These are phyloP conservation scores for Fusarium sp. DNA, from an alignment of 2,329 filamentous ascomycete genomes.

Conservation along the genomic window DNA sequence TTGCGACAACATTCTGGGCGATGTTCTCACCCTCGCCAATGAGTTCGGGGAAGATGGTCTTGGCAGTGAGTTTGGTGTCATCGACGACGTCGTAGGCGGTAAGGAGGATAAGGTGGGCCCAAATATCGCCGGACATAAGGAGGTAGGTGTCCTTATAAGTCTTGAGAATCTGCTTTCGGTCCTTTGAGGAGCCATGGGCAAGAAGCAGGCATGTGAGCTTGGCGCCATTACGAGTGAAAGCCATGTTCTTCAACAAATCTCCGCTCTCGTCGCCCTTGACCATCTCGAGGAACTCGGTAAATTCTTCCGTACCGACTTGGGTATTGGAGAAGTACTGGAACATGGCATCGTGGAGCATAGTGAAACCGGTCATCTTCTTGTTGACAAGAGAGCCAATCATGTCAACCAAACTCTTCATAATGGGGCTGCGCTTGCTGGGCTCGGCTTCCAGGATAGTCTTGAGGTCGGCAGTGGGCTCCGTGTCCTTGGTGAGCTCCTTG, in stretches of 20 bases:
- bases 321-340: conserved; percentile 91
- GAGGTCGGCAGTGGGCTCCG: conserved; percentile 73
- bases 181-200: conserved; percentile 88
- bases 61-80: conserved; percentile 88
- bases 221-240: conserved; percentile 91
- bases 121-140: conserved; percentile 81
- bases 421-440: conserved; percentile 86
- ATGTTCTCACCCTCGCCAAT: conserved; percentile 76
- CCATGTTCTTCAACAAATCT: conserved; percentile 92
- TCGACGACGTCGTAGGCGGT: conserved; percentile 92
- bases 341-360: conserved; percentile 98
- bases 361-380: conserved; percentile 97
- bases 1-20: conserved; percentile 70
- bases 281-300: conserved; percentile 87
- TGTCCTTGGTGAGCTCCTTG: conserved; percentile 69
- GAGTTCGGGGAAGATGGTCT: conserved; percentile 88
- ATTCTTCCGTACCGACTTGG: conserved; percentile 80
- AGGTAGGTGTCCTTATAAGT: conserved; percentile 91
- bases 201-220: conserved; percentile 83
- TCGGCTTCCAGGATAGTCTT: conserved; percentile 77
- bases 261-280: conserved; percentile 92
- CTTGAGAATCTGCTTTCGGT: conserved; percentile 88
- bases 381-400: conserved; percentile 93
- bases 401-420: conserved; percentile 85
- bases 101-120: conserved; percentile 84